Evolutionary conservation across 345 rosid genomes (phyloP).

Genomic region (Hypericum perforatum): DNA sequence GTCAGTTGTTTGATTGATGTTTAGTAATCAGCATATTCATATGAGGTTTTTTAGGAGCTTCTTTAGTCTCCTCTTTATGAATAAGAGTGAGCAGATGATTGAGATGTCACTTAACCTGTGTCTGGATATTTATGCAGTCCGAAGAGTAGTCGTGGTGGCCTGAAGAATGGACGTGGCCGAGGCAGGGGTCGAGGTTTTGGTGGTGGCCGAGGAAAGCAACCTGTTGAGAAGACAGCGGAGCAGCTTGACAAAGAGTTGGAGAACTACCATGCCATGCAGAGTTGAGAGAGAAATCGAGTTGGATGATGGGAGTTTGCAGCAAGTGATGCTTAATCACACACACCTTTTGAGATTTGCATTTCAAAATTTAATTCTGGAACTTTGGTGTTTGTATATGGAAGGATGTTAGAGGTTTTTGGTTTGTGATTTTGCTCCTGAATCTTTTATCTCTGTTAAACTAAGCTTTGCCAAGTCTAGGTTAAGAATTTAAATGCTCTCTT

Average conservation of each 20-base stretch:
- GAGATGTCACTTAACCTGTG: neutral
- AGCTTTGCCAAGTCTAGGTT: too few species aligned
- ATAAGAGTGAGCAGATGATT: too few species aligned
- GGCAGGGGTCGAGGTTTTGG: constrained; percentile 21
- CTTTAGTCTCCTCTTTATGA: neutral
- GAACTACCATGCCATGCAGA: constrained; percentile 71
- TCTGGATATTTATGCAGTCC: constrained; percentile 7
- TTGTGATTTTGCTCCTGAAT: too few species aligned
- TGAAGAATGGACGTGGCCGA: neutral
- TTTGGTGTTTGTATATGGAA: too few species aligned
- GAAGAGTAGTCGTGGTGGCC: constrained; percentile 2
- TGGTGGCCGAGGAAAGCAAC: constrained; percentile 26
- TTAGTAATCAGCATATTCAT: neutral
- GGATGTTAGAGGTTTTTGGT: too few species aligned
- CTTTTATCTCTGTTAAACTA: too few species aligned
- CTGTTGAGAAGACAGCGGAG: constrained; percentile 52
- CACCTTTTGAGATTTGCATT: too few species aligned
- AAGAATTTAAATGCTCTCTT: too few species aligned
- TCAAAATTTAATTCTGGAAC: too few species aligned
- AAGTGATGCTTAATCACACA: too few species aligned
- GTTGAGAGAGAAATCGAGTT: neutral
- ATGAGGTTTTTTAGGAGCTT: neutral
- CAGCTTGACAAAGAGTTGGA: constrained; percentile 92
- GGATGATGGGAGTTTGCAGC: too few species aligned
- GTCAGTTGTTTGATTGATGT: too few species aligned